These are phyloP conservation scores for Aspergillus pseudoglaucus DNA, from an alignment of 2,329 filamentous ascomycete species.

Conservation along the genomic window DNA sequence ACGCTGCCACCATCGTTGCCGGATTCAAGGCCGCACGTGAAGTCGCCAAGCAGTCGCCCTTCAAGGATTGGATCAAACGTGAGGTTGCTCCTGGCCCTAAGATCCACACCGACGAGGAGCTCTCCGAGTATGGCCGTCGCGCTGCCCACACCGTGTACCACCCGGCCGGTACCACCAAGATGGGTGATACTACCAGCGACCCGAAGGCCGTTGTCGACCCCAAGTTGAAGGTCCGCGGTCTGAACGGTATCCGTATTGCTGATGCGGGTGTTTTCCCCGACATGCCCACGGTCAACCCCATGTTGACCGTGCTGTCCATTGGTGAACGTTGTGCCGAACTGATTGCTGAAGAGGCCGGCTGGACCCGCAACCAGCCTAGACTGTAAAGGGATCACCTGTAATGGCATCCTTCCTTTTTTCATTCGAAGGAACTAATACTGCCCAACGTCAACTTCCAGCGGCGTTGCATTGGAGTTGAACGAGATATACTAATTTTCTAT, in stretches of 20 bases:
- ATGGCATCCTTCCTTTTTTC: neutral
- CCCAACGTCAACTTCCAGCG: slow-evolving; percentile 1
- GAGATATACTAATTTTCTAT: neutral
- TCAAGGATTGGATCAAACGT: slow-evolving; percentile 74
- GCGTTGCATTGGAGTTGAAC: neutral
- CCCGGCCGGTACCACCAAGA: slow-evolving; percentile 82
- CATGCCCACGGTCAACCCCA: slow-evolving; percentile 81
- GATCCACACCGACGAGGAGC: slow-evolving; percentile 68
- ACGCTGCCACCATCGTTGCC: slow-evolving; percentile 71
- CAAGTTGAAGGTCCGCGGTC: slow-evolving; percentile 63
- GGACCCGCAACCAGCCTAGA: slow-evolving; percentile 52
- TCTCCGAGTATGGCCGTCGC: slow-evolving; percentile 72
- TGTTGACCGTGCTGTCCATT: slow-evolving; percentile 79
- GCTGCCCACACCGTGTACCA: slow-evolving; percentile 88
- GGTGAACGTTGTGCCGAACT: slow-evolving; percentile 81
- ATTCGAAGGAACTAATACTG: neutral
- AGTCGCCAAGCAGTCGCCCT: slow-evolving; percentile 67
- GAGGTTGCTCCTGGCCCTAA: slow-evolving; percentile 73
- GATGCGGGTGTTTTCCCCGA: slow-evolving; percentile 85
- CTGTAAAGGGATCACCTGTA: slow-evolving; percentile 34
- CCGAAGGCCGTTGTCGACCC: slow-evolving; percentile 72
- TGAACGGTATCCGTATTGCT: slow-evolving; percentile 70
- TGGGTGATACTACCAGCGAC: slow-evolving; percentile 68
- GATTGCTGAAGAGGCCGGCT: slow-evolving; percentile 66
- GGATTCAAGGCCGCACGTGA: slow-evolving; percentile 72